phyloP scores from a whole-genome alignment of 306 rosid species.

The Casuarina equisetifolia region DNA sequence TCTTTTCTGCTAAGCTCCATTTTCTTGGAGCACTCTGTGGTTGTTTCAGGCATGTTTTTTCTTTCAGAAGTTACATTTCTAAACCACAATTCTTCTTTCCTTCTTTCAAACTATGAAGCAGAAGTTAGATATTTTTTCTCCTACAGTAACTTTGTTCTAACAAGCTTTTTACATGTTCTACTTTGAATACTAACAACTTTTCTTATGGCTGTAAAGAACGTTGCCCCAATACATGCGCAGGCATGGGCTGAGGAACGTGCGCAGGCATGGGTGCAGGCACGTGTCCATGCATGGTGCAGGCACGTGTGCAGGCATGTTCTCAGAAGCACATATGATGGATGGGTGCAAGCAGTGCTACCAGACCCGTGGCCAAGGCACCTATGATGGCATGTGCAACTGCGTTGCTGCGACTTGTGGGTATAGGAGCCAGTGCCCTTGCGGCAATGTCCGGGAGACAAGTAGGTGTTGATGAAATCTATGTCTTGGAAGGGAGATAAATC shows the following conservation, averaged over 20 bases:
- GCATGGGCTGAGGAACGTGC: too few species aligned
- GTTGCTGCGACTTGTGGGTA: slow-evolving; percentile 79
- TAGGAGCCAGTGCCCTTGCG: slow-evolving; percentile 79
- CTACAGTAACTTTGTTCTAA: too few species aligned
- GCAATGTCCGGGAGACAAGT: slow-evolving; percentile 49
- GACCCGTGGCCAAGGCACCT: slow-evolving; percentile 27
- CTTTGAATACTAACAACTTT: neutral
- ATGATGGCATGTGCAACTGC: slow-evolving; percentile 67
- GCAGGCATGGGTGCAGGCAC: too few species aligned
- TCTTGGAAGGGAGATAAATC: neutral
- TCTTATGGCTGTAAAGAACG: slow-evolving; percentile 9
- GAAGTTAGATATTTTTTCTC: too few species aligned
- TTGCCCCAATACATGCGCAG: slow-evolving; percentile 50
- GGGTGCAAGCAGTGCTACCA: slow-evolving; percentile 64
- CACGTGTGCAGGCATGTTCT: slow-evolving; percentile 35
- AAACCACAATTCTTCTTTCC: too few species aligned
- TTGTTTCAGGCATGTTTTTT: neutral
- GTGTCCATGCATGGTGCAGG: too few species aligned
- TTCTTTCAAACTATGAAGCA: neutral
- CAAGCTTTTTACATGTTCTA: neutral
- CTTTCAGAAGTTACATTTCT: neutral
- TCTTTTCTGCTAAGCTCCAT: slow-evolving; percentile 50
- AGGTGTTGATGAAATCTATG: slow-evolving; percentile 53
- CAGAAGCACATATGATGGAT: slow-evolving; percentile 52
- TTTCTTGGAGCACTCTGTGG: slow-evolving; percentile 36